These are phyloP conservation scores for Mycosphaerella arachidis DNA, from an alignment of 2,329 filamentous ascomycete species.

Conservation along the genomic window DNA sequence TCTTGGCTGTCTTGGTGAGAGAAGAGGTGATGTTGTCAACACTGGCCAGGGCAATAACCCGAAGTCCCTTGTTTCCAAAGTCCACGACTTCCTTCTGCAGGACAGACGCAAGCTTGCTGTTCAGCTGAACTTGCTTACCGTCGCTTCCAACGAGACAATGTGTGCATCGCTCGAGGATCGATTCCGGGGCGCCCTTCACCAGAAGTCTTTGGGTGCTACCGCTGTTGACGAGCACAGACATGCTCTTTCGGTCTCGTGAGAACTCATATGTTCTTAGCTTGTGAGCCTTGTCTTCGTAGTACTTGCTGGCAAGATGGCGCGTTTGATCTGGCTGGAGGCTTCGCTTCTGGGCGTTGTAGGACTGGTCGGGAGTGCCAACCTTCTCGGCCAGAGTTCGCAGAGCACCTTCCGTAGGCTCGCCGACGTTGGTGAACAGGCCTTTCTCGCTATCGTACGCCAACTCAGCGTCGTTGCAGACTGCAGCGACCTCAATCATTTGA, in stretches of 20 bases:
- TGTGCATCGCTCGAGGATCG: slow-evolving; percentile 87
- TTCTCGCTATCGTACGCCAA: slow-evolving; percentile 76
- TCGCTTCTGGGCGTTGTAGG: slow-evolving; percentile 50
- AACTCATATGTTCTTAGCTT: slow-evolving; percentile 91
- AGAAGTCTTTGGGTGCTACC: slow-evolving; percentile 72
- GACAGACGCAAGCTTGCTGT: slow-evolving; percentile 62
- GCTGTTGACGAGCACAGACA: slow-evolving; percentile 85
- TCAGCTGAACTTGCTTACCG: slow-evolving; percentile 71
- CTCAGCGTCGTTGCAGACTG: slow-evolving; percentile 83
- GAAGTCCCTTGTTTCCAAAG: slow-evolving; percentile 87
- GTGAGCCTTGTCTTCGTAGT: slow-evolving; percentile 72
- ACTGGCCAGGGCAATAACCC: slow-evolving; percentile 88
- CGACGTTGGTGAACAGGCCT: slow-evolving; percentile 72
- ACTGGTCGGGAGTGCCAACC: slow-evolving; percentile 72
- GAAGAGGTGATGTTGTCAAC: slow-evolving; percentile 69
- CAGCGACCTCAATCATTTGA: slow-evolving; percentile 67
- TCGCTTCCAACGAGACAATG: slow-evolving; percentile 71
- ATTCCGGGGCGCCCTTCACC: slow-evolving; percentile 94
- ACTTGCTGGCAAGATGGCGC: slow-evolving; percentile 75
- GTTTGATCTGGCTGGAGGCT: slow-evolving; percentile 52
- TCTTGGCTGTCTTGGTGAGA: slow-evolving; percentile 67
- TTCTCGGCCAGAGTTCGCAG: slow-evolving; percentile 90
- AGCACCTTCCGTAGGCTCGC: slow-evolving; percentile 93
- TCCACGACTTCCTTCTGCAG: slow-evolving; percentile 76
- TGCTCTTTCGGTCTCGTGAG: slow-evolving; percentile 96